Conservation (phyloP, 768 basidiomycete genomes). For the Agrocybe chaxingu region DNA sequence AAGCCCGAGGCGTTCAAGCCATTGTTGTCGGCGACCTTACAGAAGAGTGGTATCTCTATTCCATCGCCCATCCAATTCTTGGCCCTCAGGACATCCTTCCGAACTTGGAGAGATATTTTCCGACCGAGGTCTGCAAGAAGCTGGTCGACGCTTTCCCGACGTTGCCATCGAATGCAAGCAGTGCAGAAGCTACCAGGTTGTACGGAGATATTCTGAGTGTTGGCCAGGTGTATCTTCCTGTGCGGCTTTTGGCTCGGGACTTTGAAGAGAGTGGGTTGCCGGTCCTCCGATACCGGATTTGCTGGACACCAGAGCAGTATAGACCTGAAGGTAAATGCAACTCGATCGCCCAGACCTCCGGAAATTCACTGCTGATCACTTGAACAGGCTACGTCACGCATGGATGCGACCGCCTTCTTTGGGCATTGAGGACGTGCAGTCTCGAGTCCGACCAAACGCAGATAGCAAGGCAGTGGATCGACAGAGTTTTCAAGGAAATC, state of each 20-base stretch:
- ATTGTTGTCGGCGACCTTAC: conserved; percentile 66
- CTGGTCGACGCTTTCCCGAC: conserved; percentile 43
- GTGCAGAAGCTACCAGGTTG: conserved; percentile 39
- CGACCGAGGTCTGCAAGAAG: conserved; percentile 38
- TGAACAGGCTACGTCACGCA: conserved; percentile 66
- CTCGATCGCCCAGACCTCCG: neutral
- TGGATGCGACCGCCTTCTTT: conserved; percentile 59
- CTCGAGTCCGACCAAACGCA: conserved; percentile 42
- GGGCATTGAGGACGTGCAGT: conserved; percentile 54
- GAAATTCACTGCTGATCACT: neutral
- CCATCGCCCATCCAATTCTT: conserved; percentile 60
- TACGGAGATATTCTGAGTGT: conserved; percentile 61
- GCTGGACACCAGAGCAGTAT: conserved; percentile 63
- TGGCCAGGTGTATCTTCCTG: conserved; percentile 67
- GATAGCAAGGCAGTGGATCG: conserved; percentile 55
- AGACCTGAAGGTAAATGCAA: conserved; percentile 46
- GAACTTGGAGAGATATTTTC: conserved; percentile 63
- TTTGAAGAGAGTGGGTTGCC: conserved; percentile 55
- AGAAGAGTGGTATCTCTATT: conserved; percentile 79
- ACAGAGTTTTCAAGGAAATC: conserved; percentile 43
- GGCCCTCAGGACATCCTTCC: conserved; percentile 47
- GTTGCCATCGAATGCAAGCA: conserved; percentile 35
- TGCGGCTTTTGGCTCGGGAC: conserved; percentile 60
- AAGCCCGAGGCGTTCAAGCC: conserved; percentile 54
- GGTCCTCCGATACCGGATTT: conserved; percentile 63